Base-by-base conservation (phyloP, 352 stramenopile genomes). In the Pythium utonaiense region DNA sequence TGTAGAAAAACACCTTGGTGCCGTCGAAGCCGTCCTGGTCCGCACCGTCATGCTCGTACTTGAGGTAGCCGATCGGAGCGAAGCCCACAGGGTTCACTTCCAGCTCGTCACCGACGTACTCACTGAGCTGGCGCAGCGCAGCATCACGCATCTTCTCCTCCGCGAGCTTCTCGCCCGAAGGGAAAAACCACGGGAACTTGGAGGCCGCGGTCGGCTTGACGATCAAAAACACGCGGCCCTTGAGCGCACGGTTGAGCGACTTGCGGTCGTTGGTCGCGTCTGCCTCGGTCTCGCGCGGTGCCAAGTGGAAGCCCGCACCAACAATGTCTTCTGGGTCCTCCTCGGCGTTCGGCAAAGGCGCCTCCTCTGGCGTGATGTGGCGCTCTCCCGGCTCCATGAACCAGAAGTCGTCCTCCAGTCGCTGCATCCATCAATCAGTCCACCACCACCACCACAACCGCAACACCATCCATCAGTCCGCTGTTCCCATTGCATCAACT, bases 1-100 rank as follows among this genome's bases (percentile, higher is more conserved):
- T 94, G 77, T 92, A 94, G 60, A 92, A 91, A 58, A 94, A 94
- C 34, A 94, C 71, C 64, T 94, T 94, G 38, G 84, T 94, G 61
- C 84, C 84, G 53, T 91, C 77, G 50, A 79, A 65, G 58, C 58
- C 86, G 50, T 62, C 52, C 49, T 66, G 57, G 64, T 55, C 49
- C 36, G 47, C 31, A 31, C 86, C 63, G 25, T 77, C 72, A 72
- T 94, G 82, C 62, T 77, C 47, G 67, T 89, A 87, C 64, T 78
- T 60, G 27, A 94, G 70, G 71, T 91, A 83, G 38, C 84, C 84
- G 45, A 90, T 88, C 12, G 84, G 84, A n/a, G 74, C 79, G 19
- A 89, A 89, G 38, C 84, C 82, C 57, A 92, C 71, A 0, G 84
- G 74, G 16, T 68, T 78, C 14, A 77, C 68, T 52, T 80, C 76